Conservation (phyloP, 2,329 filamentous ascomycete genomes). For the Diaporthe citrichinensis region DNA sequence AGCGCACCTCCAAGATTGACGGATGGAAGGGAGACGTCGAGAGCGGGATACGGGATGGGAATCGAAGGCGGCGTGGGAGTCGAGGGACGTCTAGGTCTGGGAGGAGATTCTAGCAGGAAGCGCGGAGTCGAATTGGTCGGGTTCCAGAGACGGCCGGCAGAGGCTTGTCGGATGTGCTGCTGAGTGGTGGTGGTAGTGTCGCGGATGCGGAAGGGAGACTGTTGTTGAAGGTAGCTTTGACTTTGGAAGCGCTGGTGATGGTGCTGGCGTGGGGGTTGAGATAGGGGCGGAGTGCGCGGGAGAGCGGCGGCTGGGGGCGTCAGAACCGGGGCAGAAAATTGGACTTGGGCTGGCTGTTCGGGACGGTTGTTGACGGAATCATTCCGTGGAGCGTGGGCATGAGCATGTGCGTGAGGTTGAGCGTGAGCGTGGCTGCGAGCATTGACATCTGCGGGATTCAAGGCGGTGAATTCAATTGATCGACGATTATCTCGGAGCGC, state of each 20-base stretch:
- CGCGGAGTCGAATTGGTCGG: conserved; percentile 72
- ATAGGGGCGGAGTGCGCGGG: conserved; percentile 44
- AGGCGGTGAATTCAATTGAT: conserved; percentile 39
- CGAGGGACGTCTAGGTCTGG: conserved; percentile 62
- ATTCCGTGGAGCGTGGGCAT: conserved; percentile 26
- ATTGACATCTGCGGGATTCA: conserved; percentile 21
- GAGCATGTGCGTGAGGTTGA: conserved; percentile 7
- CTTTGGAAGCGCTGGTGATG: conserved; percentile 43
- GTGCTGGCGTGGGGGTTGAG: conserved; percentile 41
- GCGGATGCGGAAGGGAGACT: conserved; percentile 62
- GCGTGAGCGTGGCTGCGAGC: not conserved
- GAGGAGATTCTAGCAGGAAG: conserved; percentile 47
- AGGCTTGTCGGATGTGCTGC: conserved; percentile 56
- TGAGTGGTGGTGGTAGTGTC: conserved; percentile 47
- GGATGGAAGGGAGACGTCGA: conserved; percentile 54
- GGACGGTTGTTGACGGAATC: conserved; percentile 41
- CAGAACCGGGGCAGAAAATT: conserved; percentile 20
- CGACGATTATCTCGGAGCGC: conserved; percentile 44
- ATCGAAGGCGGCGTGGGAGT: conserved; percentile 65
- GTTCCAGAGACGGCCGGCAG: conserved; percentile 70
- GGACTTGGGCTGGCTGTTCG: conserved; percentile 51
- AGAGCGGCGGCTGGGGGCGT: conserved; percentile 40
- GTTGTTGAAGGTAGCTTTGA: conserved; percentile 44
- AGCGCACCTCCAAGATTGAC: conserved; percentile 55
- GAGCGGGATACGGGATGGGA: conserved; percentile 62